Evolutionary conservation across 805 yeast species (phyloP).

Genomic region (Kodamaea laetipori): DNA sequence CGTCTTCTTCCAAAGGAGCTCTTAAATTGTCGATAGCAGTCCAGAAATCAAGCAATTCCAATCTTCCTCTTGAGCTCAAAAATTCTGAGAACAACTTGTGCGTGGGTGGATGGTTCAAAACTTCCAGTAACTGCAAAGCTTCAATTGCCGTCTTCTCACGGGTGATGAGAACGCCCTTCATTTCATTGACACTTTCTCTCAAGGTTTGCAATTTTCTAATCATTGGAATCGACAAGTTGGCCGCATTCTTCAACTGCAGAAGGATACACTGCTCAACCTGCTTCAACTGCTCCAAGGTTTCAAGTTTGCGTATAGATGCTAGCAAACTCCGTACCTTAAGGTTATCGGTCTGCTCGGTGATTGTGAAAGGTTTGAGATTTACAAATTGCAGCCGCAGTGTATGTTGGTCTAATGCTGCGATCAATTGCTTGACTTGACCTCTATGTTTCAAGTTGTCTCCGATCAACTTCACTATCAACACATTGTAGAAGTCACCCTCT

Average conservation of each 20-base stretch:
- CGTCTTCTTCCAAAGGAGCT: constrained; percentile 68
- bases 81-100: constrained; percentile 30
- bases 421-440: constrained; percentile 68
- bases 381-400: constrained; percentile 25
- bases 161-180: background rate
- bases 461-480: constrained; percentile 56
- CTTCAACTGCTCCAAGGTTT: constrained; percentile 13
- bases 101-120: constrained; percentile 51
- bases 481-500: constrained; percentile 80
- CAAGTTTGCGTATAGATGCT: constrained; percentile 1
- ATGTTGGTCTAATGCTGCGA: constrained; percentile 71
- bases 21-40: constrained; percentile 63
- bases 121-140: constrained; percentile 39
- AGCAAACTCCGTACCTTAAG: constrained; percentile 7
- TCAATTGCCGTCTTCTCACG: constrained; percentile 10
- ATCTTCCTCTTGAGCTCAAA: constrained; percentile 18
- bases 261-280: constrained; percentile 12
- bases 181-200: constrained; percentile 5
- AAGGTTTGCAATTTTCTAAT: constrained; percentile 13
- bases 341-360: constrained; percentile 14
- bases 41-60: constrained; percentile 61
- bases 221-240: constrained; percentile 8
- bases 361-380: constrained; percentile 10
- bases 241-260: constrained; percentile 12
- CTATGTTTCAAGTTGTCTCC: constrained; percentile 71